Percentiles rank a stretch among this genome's conserved stretches.
These are phyloP conservation scores for Phytopythium chamaehyphon DNA, from an alignment of 352 stramenopile genomes.

Conservation along the genomic window DNA sequence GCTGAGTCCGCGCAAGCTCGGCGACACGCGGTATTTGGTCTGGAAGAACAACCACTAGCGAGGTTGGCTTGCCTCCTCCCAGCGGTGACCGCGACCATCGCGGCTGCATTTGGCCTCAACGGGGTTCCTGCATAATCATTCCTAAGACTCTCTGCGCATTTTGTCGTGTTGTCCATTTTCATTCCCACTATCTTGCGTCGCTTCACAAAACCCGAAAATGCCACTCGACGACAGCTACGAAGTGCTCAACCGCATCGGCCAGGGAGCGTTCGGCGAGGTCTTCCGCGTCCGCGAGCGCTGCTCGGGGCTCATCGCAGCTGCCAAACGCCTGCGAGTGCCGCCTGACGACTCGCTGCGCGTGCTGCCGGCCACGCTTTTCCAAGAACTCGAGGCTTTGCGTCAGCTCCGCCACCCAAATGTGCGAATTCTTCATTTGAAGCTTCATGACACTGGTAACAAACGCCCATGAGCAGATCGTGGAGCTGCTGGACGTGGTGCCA, in stretches of 20 bases:
- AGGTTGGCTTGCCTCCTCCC: background rate
- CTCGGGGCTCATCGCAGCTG: slow-evolving; percentile 37
- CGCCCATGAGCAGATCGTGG: slow-evolving; percentile 39
- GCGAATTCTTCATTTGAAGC: background rate
- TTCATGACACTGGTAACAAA: background rate
- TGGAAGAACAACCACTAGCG: slow-evolving; percentile 94
- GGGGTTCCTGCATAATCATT: slow-evolving; percentile 5
- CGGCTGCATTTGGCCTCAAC: slow-evolving; percentile 2
- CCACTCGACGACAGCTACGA: slow-evolving; percentile 46
- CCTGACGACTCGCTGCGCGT: slow-evolving; percentile 41
- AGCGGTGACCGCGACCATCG: background rate
- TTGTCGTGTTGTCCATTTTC: slow-evolving; percentile 1
- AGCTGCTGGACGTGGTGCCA: slow-evolving; percentile 52
- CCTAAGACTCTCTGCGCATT: background rate
- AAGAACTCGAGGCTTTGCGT: slow-evolving; percentile 72
- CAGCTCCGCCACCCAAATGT: slow-evolving; percentile 72
- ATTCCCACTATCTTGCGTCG: background rate
- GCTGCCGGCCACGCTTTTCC: slow-evolving; percentile 56
- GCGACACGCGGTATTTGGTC: slow-evolving; percentile 93
- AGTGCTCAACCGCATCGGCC: slow-evolving; percentile 58
- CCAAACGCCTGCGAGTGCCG: slow-evolving; percentile 57
- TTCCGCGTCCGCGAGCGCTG: slow-evolving; percentile 39
- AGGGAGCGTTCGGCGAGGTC: slow-evolving; percentile 68
- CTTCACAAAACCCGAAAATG: slow-evolving; percentile 7
- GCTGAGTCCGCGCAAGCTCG: slow-evolving; percentile 93